Evolutionary conservation across 1,139 yeast species (phyloP).

Genomic region (Nakaseomyces nivariensis): DNA sequence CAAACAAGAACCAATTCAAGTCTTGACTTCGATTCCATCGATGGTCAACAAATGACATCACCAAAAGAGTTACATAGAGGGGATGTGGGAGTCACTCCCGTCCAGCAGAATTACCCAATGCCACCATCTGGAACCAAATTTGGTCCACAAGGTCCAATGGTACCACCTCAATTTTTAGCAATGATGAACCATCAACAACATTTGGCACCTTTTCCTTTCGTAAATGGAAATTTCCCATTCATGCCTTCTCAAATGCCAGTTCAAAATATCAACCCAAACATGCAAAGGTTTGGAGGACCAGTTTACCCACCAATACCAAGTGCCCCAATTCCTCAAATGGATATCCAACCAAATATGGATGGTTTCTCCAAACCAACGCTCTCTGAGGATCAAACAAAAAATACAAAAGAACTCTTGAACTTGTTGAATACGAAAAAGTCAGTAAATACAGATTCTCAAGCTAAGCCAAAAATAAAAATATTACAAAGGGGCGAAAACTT

Average conservation of each 20-base stretch:
- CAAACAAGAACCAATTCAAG: conserved; percentile 2
- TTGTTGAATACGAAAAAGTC: conserved; percentile 6
- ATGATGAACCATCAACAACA: conserved; percentile 21
- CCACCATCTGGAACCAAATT: conserved; percentile 3
- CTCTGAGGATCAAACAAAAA: conserved; percentile 26
- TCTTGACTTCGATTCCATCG: background rate
- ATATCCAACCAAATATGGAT: conserved; percentile 2
- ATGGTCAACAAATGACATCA: background rate
- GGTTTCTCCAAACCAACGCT: conserved; percentile 9
- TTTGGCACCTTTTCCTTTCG: conserved; percentile 29
- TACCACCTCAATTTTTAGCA: conserved; percentile 11
- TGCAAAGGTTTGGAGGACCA: background rate
- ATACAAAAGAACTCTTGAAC: conserved; percentile 32
- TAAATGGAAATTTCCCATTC: conserved; percentile 7
- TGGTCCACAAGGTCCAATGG: conserved; percentile 11
- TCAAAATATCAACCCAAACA: background rate
- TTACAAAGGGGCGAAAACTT: conserved; percentile 30
- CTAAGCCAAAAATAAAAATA: conserved; percentile 26
- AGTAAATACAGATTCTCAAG: background rate
- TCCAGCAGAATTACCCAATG: conserved; percentile 7
- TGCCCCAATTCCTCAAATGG: conserved; percentile 3
- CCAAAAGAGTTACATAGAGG: background rate
- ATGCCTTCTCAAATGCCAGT: conserved; percentile 4
- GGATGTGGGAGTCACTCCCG: conserved; percentile 5
- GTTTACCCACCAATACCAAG: background rate